Percentiles rank a stretch among this genome's conserved stretches.
These are phyloP conservation scores for Boletus reticuloceps DNA, from an alignment of 768 basidiomycete species.

Conservation along the genomic window DNA sequence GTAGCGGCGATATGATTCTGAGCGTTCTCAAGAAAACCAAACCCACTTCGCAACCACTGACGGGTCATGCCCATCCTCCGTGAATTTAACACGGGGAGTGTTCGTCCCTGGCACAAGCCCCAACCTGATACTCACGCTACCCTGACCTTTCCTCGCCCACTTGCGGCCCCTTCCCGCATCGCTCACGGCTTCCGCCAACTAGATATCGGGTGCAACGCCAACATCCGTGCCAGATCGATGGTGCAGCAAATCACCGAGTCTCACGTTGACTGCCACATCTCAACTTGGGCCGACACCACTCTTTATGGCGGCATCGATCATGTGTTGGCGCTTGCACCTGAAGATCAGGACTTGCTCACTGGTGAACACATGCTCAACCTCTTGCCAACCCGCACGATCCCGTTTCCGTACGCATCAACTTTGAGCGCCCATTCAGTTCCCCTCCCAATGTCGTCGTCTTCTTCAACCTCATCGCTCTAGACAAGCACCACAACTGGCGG, in stretches of 20 bases:
- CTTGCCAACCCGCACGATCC: background rate
- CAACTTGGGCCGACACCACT: background rate
- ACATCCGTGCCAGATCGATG: background rate
- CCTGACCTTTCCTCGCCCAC: background rate
- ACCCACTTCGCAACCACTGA: background rate
- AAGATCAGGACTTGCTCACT: slow-evolving; percentile 15
- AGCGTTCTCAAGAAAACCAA: too few relatives aligned
- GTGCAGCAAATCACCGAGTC: background rate
- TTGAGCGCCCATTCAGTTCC: background rate
- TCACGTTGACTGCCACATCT: slow-evolving; percentile 3
- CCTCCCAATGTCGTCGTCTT: background rate
- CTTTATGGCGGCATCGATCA: background rate
- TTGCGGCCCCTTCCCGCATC: background rate
- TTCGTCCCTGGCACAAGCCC: background rate
- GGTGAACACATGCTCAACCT: slow-evolving; percentile 7
- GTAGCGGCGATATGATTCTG: too few relatives aligned
- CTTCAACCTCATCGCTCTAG: background rate
- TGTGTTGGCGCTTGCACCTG: slow-evolving; percentile 1
- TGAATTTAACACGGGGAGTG: background rate
- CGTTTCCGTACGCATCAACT: background rate
- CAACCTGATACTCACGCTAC: background rate
- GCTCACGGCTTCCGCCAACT: background rate
- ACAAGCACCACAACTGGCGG: background rate
- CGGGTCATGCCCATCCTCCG: background rate
- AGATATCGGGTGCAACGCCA: background rate